Conservation (phyloP, 257 asterid species). For the Solanum medicagineum region DNA sequence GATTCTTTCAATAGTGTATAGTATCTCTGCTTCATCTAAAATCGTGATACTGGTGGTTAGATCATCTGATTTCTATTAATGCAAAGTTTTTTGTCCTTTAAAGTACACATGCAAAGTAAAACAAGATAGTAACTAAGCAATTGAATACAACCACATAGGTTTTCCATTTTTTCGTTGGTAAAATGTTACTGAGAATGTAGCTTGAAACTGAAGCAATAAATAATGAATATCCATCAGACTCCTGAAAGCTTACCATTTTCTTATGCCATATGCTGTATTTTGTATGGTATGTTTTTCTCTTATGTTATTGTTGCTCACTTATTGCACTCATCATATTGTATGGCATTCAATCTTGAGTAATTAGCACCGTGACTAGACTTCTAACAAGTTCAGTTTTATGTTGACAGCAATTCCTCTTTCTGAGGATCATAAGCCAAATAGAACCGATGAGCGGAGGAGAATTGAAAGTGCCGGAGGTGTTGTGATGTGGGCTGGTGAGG, state of each 20-base stretch:
- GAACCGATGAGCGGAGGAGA: constrained; percentile 95
- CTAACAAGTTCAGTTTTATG: constrained; percentile 9
- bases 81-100: background rate
- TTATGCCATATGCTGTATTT: background rate
- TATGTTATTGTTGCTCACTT: background rate
- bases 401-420: constrained; percentile 85
- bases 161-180: background rate
- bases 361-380: background rate
- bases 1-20: background rate
- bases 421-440: constrained; percentile 94
- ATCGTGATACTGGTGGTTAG: background rate
- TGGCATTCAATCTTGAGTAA: background rate
- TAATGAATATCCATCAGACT: background rate
- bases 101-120: background rate
- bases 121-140: background rate
- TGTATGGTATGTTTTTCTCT: background rate
- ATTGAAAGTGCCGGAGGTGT: constrained; percentile 98
- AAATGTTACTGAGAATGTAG: background rate
- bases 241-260: background rate
- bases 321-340: background rate
- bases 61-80: background rate
- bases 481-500: constrained; percentile 98
- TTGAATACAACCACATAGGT: background rate
- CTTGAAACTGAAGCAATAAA: background rate
- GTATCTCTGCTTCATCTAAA: background rate